Base-by-base conservation (phyloP, 192 early-diverging fungal genomes). In the Coemansia javaensis region DNA sequence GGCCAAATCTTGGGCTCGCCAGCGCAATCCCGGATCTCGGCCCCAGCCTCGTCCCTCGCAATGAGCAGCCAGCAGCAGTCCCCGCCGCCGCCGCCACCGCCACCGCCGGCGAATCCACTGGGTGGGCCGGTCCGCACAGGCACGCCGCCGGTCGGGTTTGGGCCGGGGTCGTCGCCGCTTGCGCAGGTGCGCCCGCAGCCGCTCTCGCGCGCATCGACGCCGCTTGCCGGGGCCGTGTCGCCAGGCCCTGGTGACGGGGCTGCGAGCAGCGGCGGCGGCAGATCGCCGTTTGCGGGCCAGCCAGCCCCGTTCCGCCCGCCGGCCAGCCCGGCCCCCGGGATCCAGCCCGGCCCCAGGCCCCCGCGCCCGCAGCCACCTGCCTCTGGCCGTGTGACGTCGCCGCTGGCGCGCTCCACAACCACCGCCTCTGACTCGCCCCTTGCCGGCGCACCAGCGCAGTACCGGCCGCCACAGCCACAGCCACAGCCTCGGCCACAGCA, bases 141-240 rank as follows among this genome's bases (percentile, higher is more conserved):
- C 11, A 73, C 68, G 24, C 61, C 69, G 3, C 59, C 66, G 0
- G 69, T 65, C 35, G 69, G 69, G 8, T 73, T 73, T 56, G 69
- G 69, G 0, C 53, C 62, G 23, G 69, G 62, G n/a, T 73, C 69
- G 18, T 65, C 69, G 44, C 69, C 69, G 9, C 46, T 73, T 9
- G 38, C 69, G 23, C 69, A 73, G 22, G 58, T 73, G 20, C 62
- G 63, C 7, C 56, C 69, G 16, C 56, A 64, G 46, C 69, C 62
- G 20, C 8, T 56, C 14, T 73, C 69, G 43, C 62, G 62, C 6
- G 48, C 63, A 10, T 57, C 62, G 16, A 73, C 69, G 18, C 69
- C 69, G 5, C 44, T 53, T 30, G 34, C 53, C n/a, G 47, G 23
- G 3, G 27, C 30, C 3, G 44, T 40, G 15, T 54, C 59, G 16